These are phyloP conservation scores for Triticum timopheevii DNA, from an alignment of 176 grass and related monocot genomes.

Conservation along the genomic window DNA sequence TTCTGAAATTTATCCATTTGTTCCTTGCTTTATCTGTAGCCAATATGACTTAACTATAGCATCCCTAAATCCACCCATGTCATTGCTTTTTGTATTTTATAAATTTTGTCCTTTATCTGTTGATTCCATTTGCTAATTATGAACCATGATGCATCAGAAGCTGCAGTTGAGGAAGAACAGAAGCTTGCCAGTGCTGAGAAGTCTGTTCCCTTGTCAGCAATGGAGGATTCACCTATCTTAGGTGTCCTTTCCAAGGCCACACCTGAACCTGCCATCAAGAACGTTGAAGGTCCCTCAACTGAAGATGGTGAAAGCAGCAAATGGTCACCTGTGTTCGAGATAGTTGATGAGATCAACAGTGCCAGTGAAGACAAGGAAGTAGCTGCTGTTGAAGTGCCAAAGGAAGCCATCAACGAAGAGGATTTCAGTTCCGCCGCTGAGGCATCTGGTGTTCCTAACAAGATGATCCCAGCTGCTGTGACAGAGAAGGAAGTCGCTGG, in stretches of 20 bases:
- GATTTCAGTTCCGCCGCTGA: background rate
- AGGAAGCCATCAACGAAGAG: slow-evolving; percentile 16
- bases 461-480: background rate
- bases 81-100: background rate
- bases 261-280: slow-evolving; percentile 20
- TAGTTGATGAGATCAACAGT: slow-evolving; percentile 13
- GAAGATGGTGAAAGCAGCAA: slow-evolving; percentile 14
- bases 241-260: slow-evolving; percentile 38
- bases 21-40: background rate
- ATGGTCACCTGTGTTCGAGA: slow-evolving; percentile 22
- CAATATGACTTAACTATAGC: background rate
- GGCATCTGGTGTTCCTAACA: background rate
- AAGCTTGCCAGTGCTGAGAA: slow-evolving; percentile 9
- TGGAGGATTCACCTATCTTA: slow-evolving; percentile 56
- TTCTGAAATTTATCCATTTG: background rate
- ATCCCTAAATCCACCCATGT: background rate
- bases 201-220: slow-evolving; percentile 1
- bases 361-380: background rate
- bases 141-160: background rate
- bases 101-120: background rate
- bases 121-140: background rate
- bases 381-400: background rate
- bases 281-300: background rate
- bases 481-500: background rate
- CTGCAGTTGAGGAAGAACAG: slow-evolving; percentile 20